A percentile compares a stretch with the other conserved stretches of the same genome.
These are phyloP conservation scores for Cladosporium velox DNA, from an alignment of 2,329 filamentous ascomycete species.

Conservation along the genomic window DNA sequence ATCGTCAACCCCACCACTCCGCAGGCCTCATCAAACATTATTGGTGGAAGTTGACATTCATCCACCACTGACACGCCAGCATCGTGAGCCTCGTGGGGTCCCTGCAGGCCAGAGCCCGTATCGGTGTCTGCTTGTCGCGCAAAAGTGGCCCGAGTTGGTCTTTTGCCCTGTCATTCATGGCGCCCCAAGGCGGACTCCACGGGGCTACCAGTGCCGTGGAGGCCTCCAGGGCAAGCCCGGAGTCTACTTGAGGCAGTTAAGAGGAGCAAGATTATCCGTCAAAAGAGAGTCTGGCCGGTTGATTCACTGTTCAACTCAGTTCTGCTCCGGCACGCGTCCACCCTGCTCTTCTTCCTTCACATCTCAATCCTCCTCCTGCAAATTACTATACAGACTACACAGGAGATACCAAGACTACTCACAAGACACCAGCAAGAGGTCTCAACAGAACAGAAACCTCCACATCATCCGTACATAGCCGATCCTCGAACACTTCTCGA, in stretches of 20 bases:
- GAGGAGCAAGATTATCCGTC: conserved; percentile 18
- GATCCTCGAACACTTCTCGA: background rate
- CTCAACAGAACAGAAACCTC: background rate
- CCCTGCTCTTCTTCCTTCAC: background rate
- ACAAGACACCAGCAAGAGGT: background rate
- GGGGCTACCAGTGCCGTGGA: conserved; percentile 13
- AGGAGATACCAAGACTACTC: background rate
- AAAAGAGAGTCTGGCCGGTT: background rate
- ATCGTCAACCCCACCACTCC: conserved; percentile 13
- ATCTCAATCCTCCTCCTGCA: background rate
- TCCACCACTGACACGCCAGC: conserved; percentile 19
- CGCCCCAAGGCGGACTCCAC: conserved; percentile 14
- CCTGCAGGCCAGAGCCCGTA: conserved; percentile 14
- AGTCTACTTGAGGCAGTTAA: conserved; percentile 6
- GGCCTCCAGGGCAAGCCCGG: background rate
- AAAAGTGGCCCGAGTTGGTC: conserved; percentile 16
- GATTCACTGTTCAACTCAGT: background rate
- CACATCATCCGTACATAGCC: background rate
- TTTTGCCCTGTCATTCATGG: background rate
- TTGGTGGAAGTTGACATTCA: conserved; percentile 23
- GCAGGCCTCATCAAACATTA: background rate
- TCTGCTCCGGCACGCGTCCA: background rate
- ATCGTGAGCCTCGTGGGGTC: background rate
- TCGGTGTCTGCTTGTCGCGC: conserved; percentile 19
- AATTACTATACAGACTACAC: background rate